A percentile compares a stretch with the other conserved stretches of the same genome.
phyloP scores from a whole-genome alignment of 768 basidiomycete genomes.

The Leccinum subgranulosum region DNA sequence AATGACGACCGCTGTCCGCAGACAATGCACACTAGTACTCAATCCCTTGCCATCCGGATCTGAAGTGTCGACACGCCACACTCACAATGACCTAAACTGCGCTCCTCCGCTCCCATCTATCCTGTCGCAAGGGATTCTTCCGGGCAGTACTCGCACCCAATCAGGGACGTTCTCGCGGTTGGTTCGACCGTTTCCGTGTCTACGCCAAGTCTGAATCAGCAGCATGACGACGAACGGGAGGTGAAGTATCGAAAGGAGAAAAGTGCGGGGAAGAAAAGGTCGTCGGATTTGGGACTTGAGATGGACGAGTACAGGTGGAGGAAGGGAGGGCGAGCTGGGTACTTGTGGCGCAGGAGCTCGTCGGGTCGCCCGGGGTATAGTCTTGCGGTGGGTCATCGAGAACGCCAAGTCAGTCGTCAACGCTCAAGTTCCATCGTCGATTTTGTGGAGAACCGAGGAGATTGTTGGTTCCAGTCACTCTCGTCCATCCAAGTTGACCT shows the following conservation, averaged over 20 bases:
- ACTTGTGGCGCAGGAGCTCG: constrained; percentile 16
- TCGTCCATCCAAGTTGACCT: background rate
- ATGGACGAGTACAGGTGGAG: constrained; percentile 25
- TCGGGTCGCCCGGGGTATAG: constrained; percentile 18
- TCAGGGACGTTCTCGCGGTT: too few relatives aligned
- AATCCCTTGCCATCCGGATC: too few relatives aligned
- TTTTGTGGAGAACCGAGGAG: background rate
- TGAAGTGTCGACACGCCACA: too few relatives aligned
- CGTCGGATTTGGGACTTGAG: constrained; percentile 5
- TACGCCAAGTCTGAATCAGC: too few relatives aligned
- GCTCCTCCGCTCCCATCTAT: too few relatives aligned
- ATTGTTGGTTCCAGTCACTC: background rate
- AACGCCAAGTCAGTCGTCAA: background rate
- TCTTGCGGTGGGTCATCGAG: constrained; percentile 2
- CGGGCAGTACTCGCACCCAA: too few relatives aligned
- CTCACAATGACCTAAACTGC: too few relatives aligned
- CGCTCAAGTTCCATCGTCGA: background rate
- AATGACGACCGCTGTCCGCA: too few relatives aligned
- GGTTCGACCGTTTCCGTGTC: too few relatives aligned
- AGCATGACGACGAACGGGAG: background rate
- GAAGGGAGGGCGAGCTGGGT: constrained; percentile 21
- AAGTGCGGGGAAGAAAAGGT: background rate
- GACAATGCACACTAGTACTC: too few relatives aligned
- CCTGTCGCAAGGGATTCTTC: too few relatives aligned
- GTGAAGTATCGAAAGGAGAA: background rate